Conservation (phyloP, 2,329 filamentous ascomycete genomes). For the Coniochaeta hoffmannii region DNA sequence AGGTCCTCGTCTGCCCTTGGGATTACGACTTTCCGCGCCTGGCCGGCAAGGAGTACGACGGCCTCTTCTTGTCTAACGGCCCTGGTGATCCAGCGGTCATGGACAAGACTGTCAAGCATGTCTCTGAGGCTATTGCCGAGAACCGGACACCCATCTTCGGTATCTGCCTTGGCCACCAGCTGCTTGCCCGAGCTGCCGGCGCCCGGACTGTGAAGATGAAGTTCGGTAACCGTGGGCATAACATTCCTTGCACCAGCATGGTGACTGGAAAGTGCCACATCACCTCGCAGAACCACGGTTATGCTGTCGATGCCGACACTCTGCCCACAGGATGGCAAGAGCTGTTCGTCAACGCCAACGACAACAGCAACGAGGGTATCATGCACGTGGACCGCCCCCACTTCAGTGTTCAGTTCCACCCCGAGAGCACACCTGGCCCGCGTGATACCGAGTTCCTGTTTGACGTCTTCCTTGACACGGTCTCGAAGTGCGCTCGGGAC, state of each 20-base stretch:
- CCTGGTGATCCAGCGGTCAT: constrained; percentile 91
- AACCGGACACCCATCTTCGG: constrained; percentile 85
- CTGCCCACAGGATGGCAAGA: constrained; percentile 80
- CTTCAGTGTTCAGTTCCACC: constrained; percentile 99
- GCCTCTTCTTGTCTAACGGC: constrained; percentile 95
- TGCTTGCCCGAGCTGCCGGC: constrained; percentile 81
- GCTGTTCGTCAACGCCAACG: constrained; percentile 96
- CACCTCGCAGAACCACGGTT: constrained; percentile 98
- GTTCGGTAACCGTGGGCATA: constrained; percentile 97
- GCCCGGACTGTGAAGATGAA: constrained; percentile 93
- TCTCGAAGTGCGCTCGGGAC: constrained; percentile 64
- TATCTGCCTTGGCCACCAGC: constrained; percentile 92
- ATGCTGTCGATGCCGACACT: constrained; percentile 75
- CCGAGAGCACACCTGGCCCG: constrained; percentile 91
- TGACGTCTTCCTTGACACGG: constrained; percentile 88
- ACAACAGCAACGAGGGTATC: constrained; percentile 97
- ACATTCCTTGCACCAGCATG: constrained; percentile 96
- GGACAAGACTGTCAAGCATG: constrained; percentile 70
- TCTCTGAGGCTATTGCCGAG: constrained; percentile 67
- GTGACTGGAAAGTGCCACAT: constrained; percentile 96
- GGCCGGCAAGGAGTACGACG: constrained; percentile 80
- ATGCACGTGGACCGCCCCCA: constrained; percentile 78
- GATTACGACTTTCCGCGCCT: constrained; percentile 81
- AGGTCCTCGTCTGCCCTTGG: constrained; percentile 93
- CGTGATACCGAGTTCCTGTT: constrained; percentile 95